phyloP scores from a whole-genome alignment of 306 rosid genomes.

The Prunus kanzakura region DNA sequence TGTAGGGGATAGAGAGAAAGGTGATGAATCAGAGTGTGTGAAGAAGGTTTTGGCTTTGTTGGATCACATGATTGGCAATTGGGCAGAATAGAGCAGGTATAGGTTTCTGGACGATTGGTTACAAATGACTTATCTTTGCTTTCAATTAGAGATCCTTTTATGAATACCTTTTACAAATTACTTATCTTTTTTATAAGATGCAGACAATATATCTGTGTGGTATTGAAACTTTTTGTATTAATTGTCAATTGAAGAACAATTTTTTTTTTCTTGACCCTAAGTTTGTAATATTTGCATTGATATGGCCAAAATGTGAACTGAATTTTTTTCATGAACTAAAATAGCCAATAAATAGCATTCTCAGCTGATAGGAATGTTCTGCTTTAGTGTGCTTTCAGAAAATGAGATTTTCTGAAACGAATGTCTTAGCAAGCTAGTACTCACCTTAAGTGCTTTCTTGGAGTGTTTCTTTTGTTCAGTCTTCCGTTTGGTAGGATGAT shows the following conservation, averaged over 20 bases:
- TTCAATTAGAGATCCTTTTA: not conserved
- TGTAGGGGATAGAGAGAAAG: constrained; percentile 9
- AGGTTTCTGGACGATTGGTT: not conserved
- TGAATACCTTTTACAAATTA: not conserved
- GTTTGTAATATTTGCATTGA: not conserved
- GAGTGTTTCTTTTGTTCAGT: not conserved
- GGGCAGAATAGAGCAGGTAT: constrained; percentile 43
- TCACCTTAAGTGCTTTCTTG: not conserved
- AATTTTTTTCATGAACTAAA: not conserved
- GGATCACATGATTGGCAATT: constrained; percentile 34
- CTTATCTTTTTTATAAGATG: not conserved
- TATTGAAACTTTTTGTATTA: too few relatives aligned
- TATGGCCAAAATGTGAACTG: not conserved
- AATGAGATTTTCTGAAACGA: not conserved
- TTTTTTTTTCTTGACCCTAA: not conserved
- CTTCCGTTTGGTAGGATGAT: not conserved
- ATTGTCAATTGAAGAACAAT: too few relatives aligned
- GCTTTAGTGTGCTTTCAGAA: not conserved
- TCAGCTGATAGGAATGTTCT: not conserved
- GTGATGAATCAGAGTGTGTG: constrained; percentile 5
- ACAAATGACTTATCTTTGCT: not conserved
- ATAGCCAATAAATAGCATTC: not conserved
- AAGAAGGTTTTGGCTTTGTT: constrained; percentile 34
- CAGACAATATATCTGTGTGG: too few relatives aligned
- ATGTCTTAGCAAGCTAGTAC: not conserved